A percentile compares a stretch with the other conserved stretches of the same genome.
Evolutionary conservation across 805 yeast species (phyloP).

Genomic region (Kazachstania bromeliacearum): DNA sequence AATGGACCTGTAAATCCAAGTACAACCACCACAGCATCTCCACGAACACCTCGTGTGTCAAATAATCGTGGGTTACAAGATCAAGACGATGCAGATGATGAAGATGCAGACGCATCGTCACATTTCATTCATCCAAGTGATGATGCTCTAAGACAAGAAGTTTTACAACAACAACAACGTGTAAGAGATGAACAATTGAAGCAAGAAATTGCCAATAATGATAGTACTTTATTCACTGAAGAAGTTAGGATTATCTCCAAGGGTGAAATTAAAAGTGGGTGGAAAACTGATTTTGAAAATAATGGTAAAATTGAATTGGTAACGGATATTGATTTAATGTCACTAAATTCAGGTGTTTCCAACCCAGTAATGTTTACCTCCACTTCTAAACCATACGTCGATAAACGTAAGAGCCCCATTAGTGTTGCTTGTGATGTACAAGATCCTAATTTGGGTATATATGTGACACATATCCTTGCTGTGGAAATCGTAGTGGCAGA

Average conservation of each 20-base stretch:
- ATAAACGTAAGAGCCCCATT: slow-evolving; percentile 22
- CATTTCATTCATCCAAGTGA: slow-evolving; percentile 30
- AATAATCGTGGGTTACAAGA: slow-evolving; percentile 11
- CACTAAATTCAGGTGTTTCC: slow-evolving; percentile 44
- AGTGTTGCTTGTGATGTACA: slow-evolving; percentile 71
- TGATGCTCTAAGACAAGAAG: slow-evolving; percentile 29
- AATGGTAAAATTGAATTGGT: slow-evolving; percentile 73
- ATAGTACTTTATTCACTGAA: slow-evolving; percentile 50
- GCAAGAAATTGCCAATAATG: slow-evolving; percentile 28
- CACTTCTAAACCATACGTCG: slow-evolving; percentile 26
- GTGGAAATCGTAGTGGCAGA: slow-evolving; percentile 93
- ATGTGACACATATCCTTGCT: slow-evolving; percentile 64
- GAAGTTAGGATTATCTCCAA: slow-evolving; percentile 64
- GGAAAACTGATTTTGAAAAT: slow-evolving; percentile 86
- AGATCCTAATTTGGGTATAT: slow-evolving; percentile 72
- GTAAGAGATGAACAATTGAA: slow-evolving; percentile 25
- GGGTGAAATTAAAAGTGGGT: slow-evolving; percentile 82
- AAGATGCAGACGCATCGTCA: slow-evolving; percentile 18
- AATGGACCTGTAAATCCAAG: background rate
- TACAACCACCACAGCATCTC: slow-evolving; percentile 2
- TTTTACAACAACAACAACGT: slow-evolving; percentile 25
- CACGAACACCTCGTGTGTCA: slow-evolving; percentile 3
- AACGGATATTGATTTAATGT: slow-evolving; percentile 56
- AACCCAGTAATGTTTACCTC: slow-evolving; percentile 38
- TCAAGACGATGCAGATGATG: slow-evolving; percentile 30